Evolutionary conservation across 1,284 basidiomycete species (phyloP).

Genomic region (Schizopora paradoxa): DNA sequence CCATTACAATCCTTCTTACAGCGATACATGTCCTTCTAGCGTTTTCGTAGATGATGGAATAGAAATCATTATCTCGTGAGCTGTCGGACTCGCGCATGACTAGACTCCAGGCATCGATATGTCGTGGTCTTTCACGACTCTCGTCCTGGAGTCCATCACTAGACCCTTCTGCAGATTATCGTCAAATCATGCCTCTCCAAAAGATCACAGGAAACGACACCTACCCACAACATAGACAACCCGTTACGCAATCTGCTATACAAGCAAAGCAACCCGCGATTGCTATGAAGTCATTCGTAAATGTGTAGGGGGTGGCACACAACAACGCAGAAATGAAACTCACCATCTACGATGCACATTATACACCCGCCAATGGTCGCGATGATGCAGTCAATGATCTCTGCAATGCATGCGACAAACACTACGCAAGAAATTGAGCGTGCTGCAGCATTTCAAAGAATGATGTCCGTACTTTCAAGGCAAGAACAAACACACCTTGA

Average conservation of each 20-base stretch:
- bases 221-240: conserved; percentile 19
- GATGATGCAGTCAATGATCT: too few relatives aligned
- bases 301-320: too few relatives aligned
- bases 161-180: conserved; percentile 6
- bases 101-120: conserved; percentile 8
- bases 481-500: too few relatives aligned
- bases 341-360: too few relatives aligned
- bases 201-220: not conserved
- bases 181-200: not conserved
- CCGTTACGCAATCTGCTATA: conserved; percentile 18
- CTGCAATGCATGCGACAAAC: too few relatives aligned
- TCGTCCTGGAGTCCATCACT: conserved; percentile 13
- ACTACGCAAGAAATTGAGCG: too few relatives aligned
- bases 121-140: not conserved
- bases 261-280: conserved; percentile 19
- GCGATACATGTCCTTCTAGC: not conserved
- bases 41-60: not conserved
- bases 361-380: too few relatives aligned
- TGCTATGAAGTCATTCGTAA: too few relatives aligned
- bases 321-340: too few relatives aligned
- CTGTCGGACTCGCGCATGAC: not conserved
- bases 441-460: too few relatives aligned
- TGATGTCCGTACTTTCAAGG: too few relatives aligned
- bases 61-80: not conserved
- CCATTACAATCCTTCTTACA: not conserved